These are phyloP conservation scores for Claviceps purpurea DNA, from an alignment of 2,329 filamentous ascomycete genomes.

Conservation along the genomic window DNA sequence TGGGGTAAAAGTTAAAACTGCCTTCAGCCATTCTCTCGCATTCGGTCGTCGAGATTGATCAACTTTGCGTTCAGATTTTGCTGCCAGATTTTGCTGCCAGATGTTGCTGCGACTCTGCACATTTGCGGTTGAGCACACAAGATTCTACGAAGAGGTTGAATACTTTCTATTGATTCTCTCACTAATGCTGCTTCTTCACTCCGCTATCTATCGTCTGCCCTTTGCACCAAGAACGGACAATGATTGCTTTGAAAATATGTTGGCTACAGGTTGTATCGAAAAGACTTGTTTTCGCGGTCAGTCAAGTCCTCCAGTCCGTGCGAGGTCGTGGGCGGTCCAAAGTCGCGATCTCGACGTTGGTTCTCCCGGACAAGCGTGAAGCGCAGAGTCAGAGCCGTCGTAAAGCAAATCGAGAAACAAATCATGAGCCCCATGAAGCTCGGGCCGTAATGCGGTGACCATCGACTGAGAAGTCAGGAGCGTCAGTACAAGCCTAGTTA, in stretches of 20 bases:
- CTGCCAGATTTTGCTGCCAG: not conserved
- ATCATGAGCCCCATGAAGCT: conserved; percentile 19
- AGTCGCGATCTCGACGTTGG: conserved; percentile 14
- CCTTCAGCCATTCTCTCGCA: too few relatives aligned
- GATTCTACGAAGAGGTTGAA: not conserved
- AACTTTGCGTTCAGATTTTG: not conserved
- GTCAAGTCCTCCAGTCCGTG: conserved; percentile 27
- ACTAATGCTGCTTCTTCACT: not conserved
- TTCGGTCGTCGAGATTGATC: too few relatives aligned
- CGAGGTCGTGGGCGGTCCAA: conserved; percentile 17
- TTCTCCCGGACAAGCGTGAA: conserved; percentile 17
- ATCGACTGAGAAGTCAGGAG: conserved; percentile 7
- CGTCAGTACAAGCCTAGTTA: not conserved
- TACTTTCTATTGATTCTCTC: not conserved
- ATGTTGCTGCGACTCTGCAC: not conserved
- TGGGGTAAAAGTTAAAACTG: too few relatives aligned
- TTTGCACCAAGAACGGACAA: not conserved
- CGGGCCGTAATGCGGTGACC: conserved; percentile 18
- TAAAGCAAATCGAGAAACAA: conserved; percentile 18
- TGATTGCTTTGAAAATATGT: not conserved
- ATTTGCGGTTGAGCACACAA: not conserved
- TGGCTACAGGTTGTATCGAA: conserved; percentile 8
- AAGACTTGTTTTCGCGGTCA: conserved; percentile 15
- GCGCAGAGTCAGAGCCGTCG: conserved; percentile 17
- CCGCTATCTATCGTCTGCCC: not conserved